These are phyloP conservation scores for Diplocarpon rosae DNA, from an alignment of 2,329 filamentous ascomycete genomes.

Conservation along the genomic window DNA sequence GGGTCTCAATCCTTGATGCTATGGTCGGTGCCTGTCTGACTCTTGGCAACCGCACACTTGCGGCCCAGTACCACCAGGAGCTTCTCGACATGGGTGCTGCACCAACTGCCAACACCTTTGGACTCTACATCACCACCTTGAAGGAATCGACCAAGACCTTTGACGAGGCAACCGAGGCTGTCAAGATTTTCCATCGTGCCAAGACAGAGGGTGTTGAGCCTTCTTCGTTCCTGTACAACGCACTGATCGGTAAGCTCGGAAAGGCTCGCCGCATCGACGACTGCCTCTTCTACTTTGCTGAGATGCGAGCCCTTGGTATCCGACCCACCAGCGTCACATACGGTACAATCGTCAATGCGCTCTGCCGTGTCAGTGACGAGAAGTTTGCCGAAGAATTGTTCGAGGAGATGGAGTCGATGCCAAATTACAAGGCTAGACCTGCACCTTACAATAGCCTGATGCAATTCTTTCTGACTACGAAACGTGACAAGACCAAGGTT, in stretches of 20 bases:
- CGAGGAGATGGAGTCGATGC: constrained; percentile 97
- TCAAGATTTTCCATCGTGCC: constrained; percentile 93
- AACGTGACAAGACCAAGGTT: constrained; percentile 90
- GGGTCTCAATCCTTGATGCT: constrained; percentile 90
- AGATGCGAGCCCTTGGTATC: constrained; percentile 89
- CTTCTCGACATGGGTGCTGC: constrained; percentile 81
- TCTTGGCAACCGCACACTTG: constrained; percentile 67
- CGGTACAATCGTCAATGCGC: constrained; percentile 92
- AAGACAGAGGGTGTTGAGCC: constrained; percentile 91
- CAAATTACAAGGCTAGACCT: constrained; percentile 95
- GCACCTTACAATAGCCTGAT: constrained; percentile 99
- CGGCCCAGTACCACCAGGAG: constrained; percentile 83
- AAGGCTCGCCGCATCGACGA: constrained; percentile 97
- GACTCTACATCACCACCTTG: constrained; percentile 96
- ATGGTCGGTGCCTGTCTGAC: constrained; percentile 91
- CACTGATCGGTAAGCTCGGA: constrained; percentile 92
- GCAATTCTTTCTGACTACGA: constrained; percentile 97
- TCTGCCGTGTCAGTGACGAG: constrained; percentile 94
- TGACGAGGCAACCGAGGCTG: constrained; percentile 90
- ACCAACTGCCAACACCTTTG: constrained; percentile 94
- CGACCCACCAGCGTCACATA: constrained; percentile 97
- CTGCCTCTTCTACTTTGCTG: constrained; percentile 93
- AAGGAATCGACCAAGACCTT: constrained; percentile 97
- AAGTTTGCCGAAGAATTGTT: constrained; percentile 97
- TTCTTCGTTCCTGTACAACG: constrained; percentile 95